phyloP scores from a whole-genome alignment of 2,329 filamentous ascomycete species.

The Beauveria australis region DNA sequence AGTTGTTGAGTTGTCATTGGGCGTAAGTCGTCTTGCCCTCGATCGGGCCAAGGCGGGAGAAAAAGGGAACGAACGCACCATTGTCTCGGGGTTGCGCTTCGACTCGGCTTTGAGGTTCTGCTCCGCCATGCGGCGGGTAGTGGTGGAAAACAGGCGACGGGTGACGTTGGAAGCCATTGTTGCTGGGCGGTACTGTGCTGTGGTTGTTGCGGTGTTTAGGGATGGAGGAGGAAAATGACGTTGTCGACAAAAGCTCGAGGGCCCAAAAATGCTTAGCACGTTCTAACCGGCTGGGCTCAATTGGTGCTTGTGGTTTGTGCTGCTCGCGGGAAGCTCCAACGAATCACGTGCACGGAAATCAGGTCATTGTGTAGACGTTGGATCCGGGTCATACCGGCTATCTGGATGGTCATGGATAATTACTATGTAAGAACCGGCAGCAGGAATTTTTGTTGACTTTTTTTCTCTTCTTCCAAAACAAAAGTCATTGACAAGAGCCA shows the following conservation, averaged over 20 bases:
- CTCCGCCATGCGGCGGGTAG: constrained; percentile 42
- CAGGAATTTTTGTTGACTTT: too few species aligned
- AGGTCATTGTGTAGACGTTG: not conserved
- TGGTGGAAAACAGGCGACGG: constrained; percentile 48
- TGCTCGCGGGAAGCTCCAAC: not conserved
- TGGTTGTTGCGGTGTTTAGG: not conserved
- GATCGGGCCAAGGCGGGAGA: not conserved
- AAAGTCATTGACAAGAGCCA: not conserved
- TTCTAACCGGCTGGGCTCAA: not conserved
- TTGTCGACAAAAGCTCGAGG: not conserved
- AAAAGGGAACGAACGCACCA: constrained; percentile 38
- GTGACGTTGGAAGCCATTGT: constrained; percentile 46
- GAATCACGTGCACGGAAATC: constrained; percentile 11
- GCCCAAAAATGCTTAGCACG: not conserved
- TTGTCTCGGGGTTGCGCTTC: constrained; percentile 43
- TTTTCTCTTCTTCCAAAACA: not conserved
- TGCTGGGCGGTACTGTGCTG: constrained; percentile 6
- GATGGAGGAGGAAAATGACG: constrained; percentile 1
- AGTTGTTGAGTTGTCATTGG: too few species aligned
- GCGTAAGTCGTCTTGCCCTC: not conserved
- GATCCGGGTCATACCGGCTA: constrained; percentile 6
- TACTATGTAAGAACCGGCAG: not conserved
- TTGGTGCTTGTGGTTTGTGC: not conserved
- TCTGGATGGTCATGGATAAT: not conserved
- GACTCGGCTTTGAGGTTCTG: constrained; percentile 47